These are phyloP conservation scores for Daucus carota DNA, from an alignment of 129 eudicot species.

Conservation along the genomic window DNA sequence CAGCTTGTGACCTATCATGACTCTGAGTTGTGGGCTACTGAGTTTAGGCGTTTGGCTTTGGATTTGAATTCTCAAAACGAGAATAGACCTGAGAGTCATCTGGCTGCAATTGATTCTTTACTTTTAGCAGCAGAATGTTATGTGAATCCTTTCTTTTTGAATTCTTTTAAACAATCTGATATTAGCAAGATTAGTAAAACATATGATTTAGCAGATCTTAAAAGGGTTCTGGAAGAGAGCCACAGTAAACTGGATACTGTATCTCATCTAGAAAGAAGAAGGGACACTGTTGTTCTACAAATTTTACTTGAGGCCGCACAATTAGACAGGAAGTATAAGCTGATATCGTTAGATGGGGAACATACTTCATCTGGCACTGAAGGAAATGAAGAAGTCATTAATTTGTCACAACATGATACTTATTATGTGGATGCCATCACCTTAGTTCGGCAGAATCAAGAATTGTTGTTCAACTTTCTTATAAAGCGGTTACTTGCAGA, in stretches of 20 bases:
- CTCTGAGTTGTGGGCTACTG: conserved; percentile 79
- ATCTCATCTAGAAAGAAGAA: conserved; percentile 60
- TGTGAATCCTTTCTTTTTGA: conserved; percentile 70
- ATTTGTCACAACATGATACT: conserved; percentile 41
- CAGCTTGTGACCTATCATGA: conserved; percentile 70
- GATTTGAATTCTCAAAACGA: conserved; percentile 62
- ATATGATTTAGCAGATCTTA: conserved; percentile 40
- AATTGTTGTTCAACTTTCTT: conserved; percentile 60
- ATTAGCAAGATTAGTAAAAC: conserved; percentile 18
- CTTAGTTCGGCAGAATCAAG: conserved; percentile 77
- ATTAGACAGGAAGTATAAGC: conserved; percentile 47
- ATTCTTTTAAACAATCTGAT: conserved; percentile 34
- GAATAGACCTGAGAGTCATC: conserved; percentile 57
- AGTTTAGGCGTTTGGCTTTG: conserved; percentile 71
- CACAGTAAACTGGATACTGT: conserved; percentile 50
- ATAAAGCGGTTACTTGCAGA: conserved; percentile 46
- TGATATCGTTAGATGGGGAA: conserved; percentile 23
- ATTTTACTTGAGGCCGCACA: conserved; percentile 90
- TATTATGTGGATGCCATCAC: conserved; percentile 73
- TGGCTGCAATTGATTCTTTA: conserved; percentile 83
- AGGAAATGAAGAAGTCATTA: conserved; percentile 46
- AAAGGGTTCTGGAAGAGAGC: conserved; percentile 34
- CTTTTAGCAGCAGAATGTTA: conserved; percentile 92
- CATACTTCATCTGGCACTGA: conserved; percentile 22
- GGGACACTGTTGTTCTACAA: conserved; percentile 78